A percentile compares a stretch with the other conserved stretches of the same genome.
Conservation (phyloP, 331 rosid species). For the Erythrophleum ivorense region DNA sequence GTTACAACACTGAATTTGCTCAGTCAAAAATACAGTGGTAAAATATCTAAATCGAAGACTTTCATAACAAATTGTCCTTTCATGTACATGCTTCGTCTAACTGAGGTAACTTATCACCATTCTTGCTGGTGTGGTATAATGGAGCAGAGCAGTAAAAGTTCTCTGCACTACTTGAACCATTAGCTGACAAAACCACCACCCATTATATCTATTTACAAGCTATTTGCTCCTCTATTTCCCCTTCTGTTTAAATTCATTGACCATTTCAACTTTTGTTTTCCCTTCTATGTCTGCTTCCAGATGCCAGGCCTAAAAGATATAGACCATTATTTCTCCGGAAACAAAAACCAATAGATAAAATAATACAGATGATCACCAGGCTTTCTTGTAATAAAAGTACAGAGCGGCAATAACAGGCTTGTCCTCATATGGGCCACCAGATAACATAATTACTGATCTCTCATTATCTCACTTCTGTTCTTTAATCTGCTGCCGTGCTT, state of each 20-base stretch:
- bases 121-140: slow-evolving; percentile 43
- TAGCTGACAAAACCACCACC: slow-evolving; percentile 45
- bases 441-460: slow-evolving; percentile 28
- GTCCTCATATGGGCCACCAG: slow-evolving; percentile 38
- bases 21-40: slow-evolving; percentile 48
- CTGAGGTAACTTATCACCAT: slow-evolving; percentile 43
- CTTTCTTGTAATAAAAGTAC: slow-evolving; percentile 36
- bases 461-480: slow-evolving; percentile 54
- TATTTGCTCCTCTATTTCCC: slow-evolving; percentile 56
- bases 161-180: slow-evolving; percentile 48
- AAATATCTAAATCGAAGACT: slow-evolving; percentile 50
- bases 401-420: slow-evolving; percentile 42
- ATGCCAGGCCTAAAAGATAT: slow-evolving; percentile 41
- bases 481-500: slow-evolving; percentile 52
- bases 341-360: slow-evolving; percentile 33
- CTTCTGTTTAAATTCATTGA: slow-evolving; percentile 41
- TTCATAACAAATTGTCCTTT: slow-evolving; percentile 46
- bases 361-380: slow-evolving; percentile 36
- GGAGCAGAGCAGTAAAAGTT: slow-evolving; percentile 45
- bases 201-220: slow-evolving; percentile 69
- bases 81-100: slow-evolving; percentile 65
- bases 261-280: slow-evolving; percentile 36
- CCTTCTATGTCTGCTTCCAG: slow-evolving; percentile 37
- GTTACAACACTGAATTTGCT: slow-evolving; percentile 50
- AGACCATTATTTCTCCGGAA: slow-evolving; percentile 38